Evolutionary conservation across 805 yeast species (phyloP).

Genomic region (Lipomyces orientalis): DNA sequence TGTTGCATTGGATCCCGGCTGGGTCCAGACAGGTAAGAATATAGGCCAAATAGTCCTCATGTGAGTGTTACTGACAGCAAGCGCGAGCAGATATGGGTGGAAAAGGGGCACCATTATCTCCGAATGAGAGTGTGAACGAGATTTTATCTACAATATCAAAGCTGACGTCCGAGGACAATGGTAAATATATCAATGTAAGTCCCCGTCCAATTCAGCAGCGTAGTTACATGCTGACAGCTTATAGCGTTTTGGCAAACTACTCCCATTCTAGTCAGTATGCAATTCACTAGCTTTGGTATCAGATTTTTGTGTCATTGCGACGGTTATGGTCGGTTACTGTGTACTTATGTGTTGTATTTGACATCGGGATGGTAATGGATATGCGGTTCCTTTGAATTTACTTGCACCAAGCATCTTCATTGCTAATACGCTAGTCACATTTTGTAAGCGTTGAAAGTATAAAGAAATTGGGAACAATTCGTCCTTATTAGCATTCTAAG

Average conservation of each 20-base stretch:
- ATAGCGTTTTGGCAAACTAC: constrained; percentile 10
- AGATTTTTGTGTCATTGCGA: too few relatives aligned
- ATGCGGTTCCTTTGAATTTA: too few relatives aligned
- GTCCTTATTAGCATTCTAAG: not conserved
- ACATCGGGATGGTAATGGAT: too few relatives aligned
- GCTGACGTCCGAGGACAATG: constrained; percentile 8
- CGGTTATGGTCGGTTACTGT: not conserved
- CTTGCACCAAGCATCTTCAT: too few relatives aligned
- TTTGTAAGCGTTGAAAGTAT: not conserved
- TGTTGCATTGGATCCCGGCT: constrained; percentile 18
- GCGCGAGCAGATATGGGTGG: constrained; percentile 16
- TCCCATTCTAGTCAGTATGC: constrained; percentile 6
- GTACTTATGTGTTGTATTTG: not conserved
- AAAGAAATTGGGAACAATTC: not conserved
- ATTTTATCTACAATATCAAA: constrained; percentile 10
- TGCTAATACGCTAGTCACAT: too few relatives aligned
- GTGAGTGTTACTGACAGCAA: not conserved
- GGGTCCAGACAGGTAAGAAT: constrained; percentile 20
- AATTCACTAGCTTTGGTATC: too few relatives aligned
- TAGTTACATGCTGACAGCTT: not conserved
- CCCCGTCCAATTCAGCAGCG: not conserved
- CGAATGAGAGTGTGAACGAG: constrained; percentile 14
- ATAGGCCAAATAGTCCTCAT: not conserved
- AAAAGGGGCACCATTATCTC: not conserved
- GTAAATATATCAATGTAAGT: constrained; percentile 14